Base-by-base conservation (phyloP, 192 early-diverging fungal genomes). In the Coemansia sp. region DNA sequence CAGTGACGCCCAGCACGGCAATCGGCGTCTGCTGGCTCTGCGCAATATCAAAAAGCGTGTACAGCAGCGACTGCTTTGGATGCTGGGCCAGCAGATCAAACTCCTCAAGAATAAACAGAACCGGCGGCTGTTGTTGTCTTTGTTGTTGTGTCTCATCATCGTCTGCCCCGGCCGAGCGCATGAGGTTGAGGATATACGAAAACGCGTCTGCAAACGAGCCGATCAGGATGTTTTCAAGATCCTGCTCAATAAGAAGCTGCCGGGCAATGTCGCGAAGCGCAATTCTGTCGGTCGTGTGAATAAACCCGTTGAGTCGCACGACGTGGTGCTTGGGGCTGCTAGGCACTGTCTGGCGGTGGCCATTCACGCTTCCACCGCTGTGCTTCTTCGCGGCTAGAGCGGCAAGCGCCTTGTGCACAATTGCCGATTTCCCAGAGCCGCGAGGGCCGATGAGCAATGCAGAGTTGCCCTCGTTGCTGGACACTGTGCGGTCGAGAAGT, bases 11-110 rank as follows among this genome's bases (percentile, higher is more conserved):
- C 58, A 99, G 79, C 4, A 98, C 93, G 7, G 89, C 90, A 55
- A 99, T 85, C 0, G 94, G 93, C 48, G 87, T 92, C 62, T 91
- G 88, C 62, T 89, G 87, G 69, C 86, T 92, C 76, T 95, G 93
- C 13, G 89, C 88, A 46, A 92, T 85, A 70, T 98, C 96, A 81
- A 99, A 94, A 22, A 99, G 76, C 64, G 95, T 98, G 70, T 99
- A 98, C 7, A 99, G 79, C 22, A 99, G 83, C 2, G 90, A 86
- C 68, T 99, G 95, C 59, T 94, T 96, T n/a, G 92, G 88, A 64
- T 97, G 94, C 61, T 91, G 86, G 0, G 93, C 91, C 79, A 99
- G 94, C 40, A 92, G 71, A 76, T 98, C 95, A 75, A 99, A 93
- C 68, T 97, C 94, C 49, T 99, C 96, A 48, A 99, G 76, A 14